Percentiles rank a stretch among this genome's conserved stretches.
phyloP scores from a whole-genome alignment of 768 basidiomycete species.

The Leccinum subtestaceum region DNA sequence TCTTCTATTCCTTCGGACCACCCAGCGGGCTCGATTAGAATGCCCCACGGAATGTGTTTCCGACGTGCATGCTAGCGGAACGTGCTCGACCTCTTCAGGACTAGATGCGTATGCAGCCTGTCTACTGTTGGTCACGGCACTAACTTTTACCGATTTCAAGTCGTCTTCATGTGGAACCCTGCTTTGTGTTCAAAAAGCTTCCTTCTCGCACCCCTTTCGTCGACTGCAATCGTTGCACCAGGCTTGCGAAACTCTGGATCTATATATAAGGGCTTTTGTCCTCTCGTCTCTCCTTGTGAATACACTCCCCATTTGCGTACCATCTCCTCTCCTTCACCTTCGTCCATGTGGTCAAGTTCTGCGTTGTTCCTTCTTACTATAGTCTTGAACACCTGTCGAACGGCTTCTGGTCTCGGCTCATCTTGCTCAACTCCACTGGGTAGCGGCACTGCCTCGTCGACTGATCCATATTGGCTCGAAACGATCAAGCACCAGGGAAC shows the following conservation, averaged over 20 bases:
- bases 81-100: neutral
- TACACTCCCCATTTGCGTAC: neutral
- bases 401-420: slow-evolving; percentile 37
- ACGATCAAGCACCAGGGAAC: slow-evolving; percentile 69
- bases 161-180: neutral
- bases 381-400: slow-evolving; percentile 1
- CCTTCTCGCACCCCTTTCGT: slow-evolving; percentile 3
- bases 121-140: slow-evolving; percentile 1
- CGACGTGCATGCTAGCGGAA: slow-evolving; percentile 6
- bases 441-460: slow-evolving; percentile 43
- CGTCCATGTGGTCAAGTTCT: slow-evolving; percentile 8
- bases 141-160: neutral
- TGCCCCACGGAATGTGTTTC: neutral
- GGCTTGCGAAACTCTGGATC: neutral
- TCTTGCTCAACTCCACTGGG: slow-evolving; percentile 46
- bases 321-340: neutral
- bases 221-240: neutral
- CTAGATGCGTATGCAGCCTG: neutral
- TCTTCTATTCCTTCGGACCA: slow-evolving; percentile 1
- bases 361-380: slow-evolving; percentile 10
- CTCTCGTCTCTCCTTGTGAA: neutral
- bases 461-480: slow-evolving; percentile 63
- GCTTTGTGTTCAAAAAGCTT: neutral
- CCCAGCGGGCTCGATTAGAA: neutral
- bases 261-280: slow-evolving; percentile 15